Evolutionary conservation across 2,329 filamentous ascomycete species (phyloP).

Genomic region (Leptographium radiaticola): DNA sequence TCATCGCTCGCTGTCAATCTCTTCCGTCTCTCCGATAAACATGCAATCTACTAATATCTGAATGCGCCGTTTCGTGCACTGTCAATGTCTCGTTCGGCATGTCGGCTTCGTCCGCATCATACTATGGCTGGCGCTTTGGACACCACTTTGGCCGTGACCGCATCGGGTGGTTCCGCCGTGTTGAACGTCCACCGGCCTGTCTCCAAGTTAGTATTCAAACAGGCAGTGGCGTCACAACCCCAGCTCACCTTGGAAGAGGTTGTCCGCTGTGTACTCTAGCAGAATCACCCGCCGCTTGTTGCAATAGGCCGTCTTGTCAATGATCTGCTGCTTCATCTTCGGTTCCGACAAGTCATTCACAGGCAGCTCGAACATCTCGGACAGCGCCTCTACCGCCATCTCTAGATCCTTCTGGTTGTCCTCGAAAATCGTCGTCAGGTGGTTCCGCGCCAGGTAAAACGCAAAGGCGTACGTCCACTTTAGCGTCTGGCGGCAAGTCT

Average conservation of each 20-base stretch:
- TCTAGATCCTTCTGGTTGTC: constrained; percentile 98
- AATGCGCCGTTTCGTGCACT: background rate
- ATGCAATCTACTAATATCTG: background rate
- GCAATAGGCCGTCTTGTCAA: constrained; percentile 97
- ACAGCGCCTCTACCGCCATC: constrained; percentile 90
- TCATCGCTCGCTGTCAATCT: background rate
- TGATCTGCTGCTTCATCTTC: constrained; percentile 95
- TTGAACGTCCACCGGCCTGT: constrained; percentile 11
- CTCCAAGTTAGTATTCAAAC: background rate
- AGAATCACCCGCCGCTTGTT: constrained; percentile 83
- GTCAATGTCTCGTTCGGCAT: background rate
- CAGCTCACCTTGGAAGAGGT: constrained; percentile 57
- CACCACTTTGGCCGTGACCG: background rate
- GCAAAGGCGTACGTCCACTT: constrained; percentile 99
- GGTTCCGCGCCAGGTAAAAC: constrained; percentile 92
- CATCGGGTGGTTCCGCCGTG: background rate
- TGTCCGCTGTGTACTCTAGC: constrained; percentile 84
- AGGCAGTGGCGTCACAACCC: background rate
- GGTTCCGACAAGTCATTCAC: constrained; percentile 69
- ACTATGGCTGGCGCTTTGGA: background rate
- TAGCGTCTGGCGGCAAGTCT: constrained; percentile 93
- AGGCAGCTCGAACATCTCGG: constrained; percentile 99
- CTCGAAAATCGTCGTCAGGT: constrained; percentile 92
- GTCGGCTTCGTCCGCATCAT: background rate
- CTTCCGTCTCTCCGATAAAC: background rate